Evolutionary conservation across 306 rosid genomes (phyloP).

Genomic region (Cicer bijugum): DNA sequence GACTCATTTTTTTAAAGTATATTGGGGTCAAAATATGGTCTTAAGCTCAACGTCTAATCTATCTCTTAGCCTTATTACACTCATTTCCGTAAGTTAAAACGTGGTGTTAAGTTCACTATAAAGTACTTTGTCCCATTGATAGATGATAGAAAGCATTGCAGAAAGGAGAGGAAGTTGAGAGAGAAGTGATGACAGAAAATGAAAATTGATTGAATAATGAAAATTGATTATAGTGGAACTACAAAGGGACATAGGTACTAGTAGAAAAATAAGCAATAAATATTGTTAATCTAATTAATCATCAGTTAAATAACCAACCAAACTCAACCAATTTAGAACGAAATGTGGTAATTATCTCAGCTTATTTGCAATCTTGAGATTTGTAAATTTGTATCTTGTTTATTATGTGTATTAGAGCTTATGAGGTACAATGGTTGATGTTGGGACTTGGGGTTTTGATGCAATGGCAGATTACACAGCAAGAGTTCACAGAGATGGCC

Average conservation of each 20-base stretch:
- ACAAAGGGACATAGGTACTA: not conserved
- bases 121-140: not conserved
- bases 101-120: not conserved
- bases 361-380: conserved; percentile 4
- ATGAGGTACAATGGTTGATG: conserved; percentile 31
- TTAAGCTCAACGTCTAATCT: too few species aligned
- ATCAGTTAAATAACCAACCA: not conserved
- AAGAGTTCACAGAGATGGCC: conserved; percentile 97
- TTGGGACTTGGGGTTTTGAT: conserved; percentile 48
- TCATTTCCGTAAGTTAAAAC: not conserved
- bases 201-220: not conserved
- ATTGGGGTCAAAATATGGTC: too few species aligned
- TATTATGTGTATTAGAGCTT: conserved; percentile 33
- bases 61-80: not conserved
- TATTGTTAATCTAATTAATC: not conserved
- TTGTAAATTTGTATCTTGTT: conserved; percentile 14
- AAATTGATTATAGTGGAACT: conserved; percentile 6
- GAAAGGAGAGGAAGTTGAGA: not conserved
- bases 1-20: too few species aligned
- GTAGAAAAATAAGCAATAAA: not conserved
- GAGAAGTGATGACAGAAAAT: not conserved
- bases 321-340: conserved; percentile 25
- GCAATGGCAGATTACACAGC: conserved; percentile 82
- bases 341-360: not conserved
- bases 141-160: conserved; percentile 11